Evolutionary conservation across 345 rosid species (phyloP).

Genomic region (Limnanthes douglasii): DNA sequence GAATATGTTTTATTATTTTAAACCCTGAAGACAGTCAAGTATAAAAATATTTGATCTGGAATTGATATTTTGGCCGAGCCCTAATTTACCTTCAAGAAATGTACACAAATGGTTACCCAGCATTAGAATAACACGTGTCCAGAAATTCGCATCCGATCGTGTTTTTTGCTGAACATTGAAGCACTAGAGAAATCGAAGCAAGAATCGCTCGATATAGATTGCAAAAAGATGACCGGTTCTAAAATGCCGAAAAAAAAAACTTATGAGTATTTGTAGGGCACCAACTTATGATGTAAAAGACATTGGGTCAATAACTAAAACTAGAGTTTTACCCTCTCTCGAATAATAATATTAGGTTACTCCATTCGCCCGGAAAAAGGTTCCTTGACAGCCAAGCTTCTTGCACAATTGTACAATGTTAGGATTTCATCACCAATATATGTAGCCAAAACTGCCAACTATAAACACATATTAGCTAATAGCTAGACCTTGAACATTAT

Average conservation of each 20-base stretch:
- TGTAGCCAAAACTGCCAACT: constrained; percentile 86
- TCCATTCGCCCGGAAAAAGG: constrained; percentile 86
- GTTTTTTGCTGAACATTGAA: constrained; percentile 11
- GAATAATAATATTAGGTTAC: constrained; percentile 59
- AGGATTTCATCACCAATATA: constrained; percentile 84
- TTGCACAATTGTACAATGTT: constrained; percentile 74
- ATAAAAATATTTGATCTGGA: no score
- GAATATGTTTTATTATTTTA: no score
- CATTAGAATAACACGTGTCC: constrained; percentile 59
- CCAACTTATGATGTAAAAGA: no score
- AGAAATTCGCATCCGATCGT: constrained; percentile 19
- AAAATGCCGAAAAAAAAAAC: constrained; percentile 25
- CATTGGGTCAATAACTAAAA: neutral
- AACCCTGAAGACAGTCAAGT: no score
- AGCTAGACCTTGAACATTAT: no score
- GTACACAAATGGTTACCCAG: no score
- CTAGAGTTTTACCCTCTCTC: constrained; percentile 35
- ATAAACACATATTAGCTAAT: no score
- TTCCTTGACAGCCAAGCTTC: constrained; percentile 92
- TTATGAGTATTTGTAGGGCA: constrained; percentile 9
- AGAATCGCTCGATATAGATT: constrained; percentile 22
- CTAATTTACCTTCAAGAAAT: no score
- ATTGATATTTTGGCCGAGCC: no score
- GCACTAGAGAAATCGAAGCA: constrained; percentile 47
- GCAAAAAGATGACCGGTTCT: constrained; percentile 52